Conservation (phyloP, 768 basidiomycete species). For the Gelatoporia subvermispora region DNA sequence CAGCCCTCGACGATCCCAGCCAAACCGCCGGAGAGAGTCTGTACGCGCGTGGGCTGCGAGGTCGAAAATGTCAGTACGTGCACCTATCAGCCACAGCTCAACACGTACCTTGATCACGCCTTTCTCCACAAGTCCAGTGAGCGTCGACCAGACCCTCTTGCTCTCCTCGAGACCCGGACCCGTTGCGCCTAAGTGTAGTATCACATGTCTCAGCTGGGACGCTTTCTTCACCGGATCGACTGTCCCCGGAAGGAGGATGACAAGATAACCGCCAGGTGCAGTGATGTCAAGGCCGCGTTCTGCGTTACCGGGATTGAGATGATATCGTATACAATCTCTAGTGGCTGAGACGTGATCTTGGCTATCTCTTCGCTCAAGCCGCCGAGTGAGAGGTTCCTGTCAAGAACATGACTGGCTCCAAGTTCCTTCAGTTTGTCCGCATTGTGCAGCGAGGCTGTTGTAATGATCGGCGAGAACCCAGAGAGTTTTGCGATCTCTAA, state of each 20-base stretch:
- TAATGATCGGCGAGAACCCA: constrained; percentile 11
- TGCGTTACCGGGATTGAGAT: constrained; percentile 13
- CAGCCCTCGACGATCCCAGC: constrained; percentile 16
- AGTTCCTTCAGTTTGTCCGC: not conserved
- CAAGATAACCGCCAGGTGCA: constrained; percentile 10
- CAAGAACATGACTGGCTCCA: constrained; percentile 15
- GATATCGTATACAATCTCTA: constrained; percentile 16
- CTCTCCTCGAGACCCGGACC: too few relatives aligned
- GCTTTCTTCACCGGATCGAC: not conserved
- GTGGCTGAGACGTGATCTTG: constrained; percentile 8
- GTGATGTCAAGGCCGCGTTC: constrained; percentile 10
- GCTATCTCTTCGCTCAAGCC: not conserved
- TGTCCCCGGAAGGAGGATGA: constrained; percentile 8
- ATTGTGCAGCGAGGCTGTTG: constrained; percentile 11
- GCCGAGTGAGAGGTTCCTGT: constrained; percentile 1
- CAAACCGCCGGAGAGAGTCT: constrained; percentile 23
- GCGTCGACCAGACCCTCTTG: constrained; percentile 7
- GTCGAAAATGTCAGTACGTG: not conserved
- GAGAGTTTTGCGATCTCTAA: constrained; percentile 13
- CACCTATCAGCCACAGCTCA: not conserved
- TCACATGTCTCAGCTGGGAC: too few relatives aligned
- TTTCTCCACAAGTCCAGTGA: constrained; percentile 12
- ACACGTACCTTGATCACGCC: constrained; percentile 17
- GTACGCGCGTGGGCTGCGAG: constrained; percentile 15
- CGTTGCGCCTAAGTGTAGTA: too few relatives aligned